Conservation (phyloP, 129 eudicot genomes). For the Silybum marianum region DNA sequence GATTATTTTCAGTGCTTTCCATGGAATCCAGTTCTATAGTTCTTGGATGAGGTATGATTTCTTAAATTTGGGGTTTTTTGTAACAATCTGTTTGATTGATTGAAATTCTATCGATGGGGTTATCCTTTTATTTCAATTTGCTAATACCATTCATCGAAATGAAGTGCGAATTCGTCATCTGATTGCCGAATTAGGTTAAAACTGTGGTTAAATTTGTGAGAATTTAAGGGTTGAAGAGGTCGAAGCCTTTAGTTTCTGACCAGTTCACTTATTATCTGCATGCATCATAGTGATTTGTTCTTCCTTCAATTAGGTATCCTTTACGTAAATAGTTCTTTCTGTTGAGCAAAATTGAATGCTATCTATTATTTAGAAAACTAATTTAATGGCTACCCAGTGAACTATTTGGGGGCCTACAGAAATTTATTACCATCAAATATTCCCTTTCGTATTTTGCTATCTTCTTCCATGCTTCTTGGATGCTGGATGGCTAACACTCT, state of each 20-base stretch:
- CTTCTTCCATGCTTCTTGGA: background rate
- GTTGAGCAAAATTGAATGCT: background rate
- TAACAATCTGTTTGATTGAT: constrained; percentile 12
- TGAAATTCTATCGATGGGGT: background rate
- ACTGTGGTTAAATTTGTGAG: constrained; percentile 10
- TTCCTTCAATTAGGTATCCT: background rate
- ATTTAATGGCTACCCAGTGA: background rate
- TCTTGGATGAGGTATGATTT: constrained; percentile 8
- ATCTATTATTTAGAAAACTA: background rate
- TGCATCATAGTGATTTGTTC: background rate
- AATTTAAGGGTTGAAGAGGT: constrained; percentile 13
- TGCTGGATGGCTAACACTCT: background rate
- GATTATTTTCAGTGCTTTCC: background rate
- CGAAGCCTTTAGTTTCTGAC: background rate
- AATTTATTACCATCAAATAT: background rate
- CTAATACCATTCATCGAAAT: constrained; percentile 5
- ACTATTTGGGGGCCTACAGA: background rate
- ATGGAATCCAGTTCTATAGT: constrained; percentile 7
- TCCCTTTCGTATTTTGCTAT: background rate
- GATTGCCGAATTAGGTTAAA: constrained; percentile 15
- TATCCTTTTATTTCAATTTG: background rate
- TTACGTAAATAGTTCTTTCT: background rate
- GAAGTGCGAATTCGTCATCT: background rate
- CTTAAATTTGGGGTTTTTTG: background rate
- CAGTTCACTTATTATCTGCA: background rate